Percentiles rank a stretch among this genome's conserved stretches.
phyloP scores from a whole-genome alignment of 805 yeast species.

The Alloascoidea hylecoeti region DNA sequence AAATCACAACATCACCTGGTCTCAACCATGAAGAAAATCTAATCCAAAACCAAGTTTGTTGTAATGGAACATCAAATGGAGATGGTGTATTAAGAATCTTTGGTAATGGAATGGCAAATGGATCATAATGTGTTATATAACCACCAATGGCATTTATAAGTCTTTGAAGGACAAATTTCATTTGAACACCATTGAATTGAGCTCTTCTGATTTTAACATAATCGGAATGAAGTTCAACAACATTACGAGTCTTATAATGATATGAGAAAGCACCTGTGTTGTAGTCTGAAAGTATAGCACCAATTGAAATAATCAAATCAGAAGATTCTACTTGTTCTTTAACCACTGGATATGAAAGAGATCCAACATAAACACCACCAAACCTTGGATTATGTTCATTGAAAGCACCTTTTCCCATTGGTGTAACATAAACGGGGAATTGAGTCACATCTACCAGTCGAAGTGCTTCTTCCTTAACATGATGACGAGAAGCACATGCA shows the following conservation, averaged over 20 bases:
- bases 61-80: conserved; percentile 25
- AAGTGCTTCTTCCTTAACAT: conserved; percentile 44
- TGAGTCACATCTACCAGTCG: conserved; percentile 51
- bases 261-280: conserved; percentile 73
- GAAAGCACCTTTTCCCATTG: conserved; percentile 79
- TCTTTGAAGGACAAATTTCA: conserved; percentile 26
- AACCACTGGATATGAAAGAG: conserved; percentile 61
- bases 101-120: conserved; percentile 41
- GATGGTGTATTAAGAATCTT: conserved; percentile 33
- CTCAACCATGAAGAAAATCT: conserved; percentile 34
- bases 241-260: conserved; percentile 36
- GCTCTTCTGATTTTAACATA: conserved; percentile 37
- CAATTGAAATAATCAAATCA: conserved; percentile 66
- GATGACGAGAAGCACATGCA: conserved; percentile 78
- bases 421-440: conserved; percentile 75
- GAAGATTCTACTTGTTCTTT: conserved; percentile 58
- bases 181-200: conserved; percentile 35
- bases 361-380: conserved; percentile 80
- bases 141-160: conserved; percentile 19
- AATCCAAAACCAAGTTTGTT: conserved; percentile 35
- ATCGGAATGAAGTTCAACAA: conserved; percentile 42
- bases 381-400: conserved; percentile 61
- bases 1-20: conserved; percentile 41
- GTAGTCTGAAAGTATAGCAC: conserved; percentile 78
- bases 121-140: conserved; percentile 25